Evolutionary conservation across 108 stramenopile species (phyloP), one percentile per base, ranked within the genome.

Genomic region (Hondaea fermentalgiana): DNA sequence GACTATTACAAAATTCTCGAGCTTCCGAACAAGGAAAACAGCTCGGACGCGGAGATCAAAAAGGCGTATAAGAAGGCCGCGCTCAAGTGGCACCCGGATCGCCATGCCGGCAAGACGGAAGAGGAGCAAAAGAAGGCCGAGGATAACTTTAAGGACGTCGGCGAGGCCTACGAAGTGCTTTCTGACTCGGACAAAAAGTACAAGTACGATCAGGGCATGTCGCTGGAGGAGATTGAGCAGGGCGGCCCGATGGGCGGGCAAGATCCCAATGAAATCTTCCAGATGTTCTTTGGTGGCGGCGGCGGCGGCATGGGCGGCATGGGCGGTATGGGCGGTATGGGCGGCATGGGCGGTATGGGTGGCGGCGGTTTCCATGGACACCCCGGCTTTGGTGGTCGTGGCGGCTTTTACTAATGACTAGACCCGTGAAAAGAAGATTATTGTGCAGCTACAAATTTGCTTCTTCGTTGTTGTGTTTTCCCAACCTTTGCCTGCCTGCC

Each of bases 271-370:
- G 97, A 97, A 87, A 97, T 98, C 72, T 98, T 98, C 88, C 97
- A 97, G 89, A 97, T 97, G 97, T 98, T 98, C 90, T 98, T 98
- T 91, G 96, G 96, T 42, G 96, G 96, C 2, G 60, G 53, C 25
- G 55, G 12, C 19, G 91, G 90, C 29, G 96, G 96, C 5, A 95
- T 95, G 95, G 92, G 92, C 16, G 94, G 93, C 44, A 90, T 92
- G 88, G 87, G 92, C 59, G 90, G 92, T 53, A 88, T 89, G 89
- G 76, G 76, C 3, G 76, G 76, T 4, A 16, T 69, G 8, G 64
- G 64, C 4, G 64, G 64, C 64, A 69, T 69, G 64, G 64, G 64
- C 5, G 64, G 35, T 2, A 59, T 59, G 59, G 59, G 59, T 3
- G 59, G 59, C 59, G 59, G 59, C n/a, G 59, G 59, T 59, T 59